Evolutionary conservation across 2,329 filamentous ascomycete genomes (phyloP), one percentile per base, ranked within the genome.

Genomic region (Botrytis aclada): DNA sequence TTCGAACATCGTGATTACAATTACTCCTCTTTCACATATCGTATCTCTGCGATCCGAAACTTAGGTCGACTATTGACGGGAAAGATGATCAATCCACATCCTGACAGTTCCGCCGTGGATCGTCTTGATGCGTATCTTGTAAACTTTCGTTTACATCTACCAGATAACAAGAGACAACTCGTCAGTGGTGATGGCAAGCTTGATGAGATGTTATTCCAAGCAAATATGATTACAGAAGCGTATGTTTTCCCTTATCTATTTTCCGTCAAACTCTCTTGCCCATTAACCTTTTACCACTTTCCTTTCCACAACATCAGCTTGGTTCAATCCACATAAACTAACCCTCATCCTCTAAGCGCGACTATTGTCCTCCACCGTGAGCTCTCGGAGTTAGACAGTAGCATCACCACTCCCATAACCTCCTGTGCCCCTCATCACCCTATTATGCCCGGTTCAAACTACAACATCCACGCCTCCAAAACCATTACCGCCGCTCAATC

Each of bases 201-300:
- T 18, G 95, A 98, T 80, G 93, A 97, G 82, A 92, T 97, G 87
- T 90, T 97, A 82, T 97, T 97, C 83, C 93, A 97, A 81, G 94
- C 93, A 0, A 91, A 93, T 75, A 95, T 97, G 89, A 93, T 97
- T 78, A 85, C 87, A 70, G 84, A 88, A 71, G 82, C 82, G 77
- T 80, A 77, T 77, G 79, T 66, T 29, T 41, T 37, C 41, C 25
- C 8, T 54, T n/a, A 22, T 58, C 22, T n/a, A 45, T 45, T 9
- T 54, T 34, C 37, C 18, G 16, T 25, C 34, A 25, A 22, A 12
- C 9, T 5, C 25, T 41, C 20, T 58, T 25, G 20, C 10, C 16
- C 39, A 9, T n/a, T 12, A 25, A 63, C 18, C 41, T 14, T 25
- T 32, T 41, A 18, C 14, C 56, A 25, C 16, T 3, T 37, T 47